phyloP scores from a whole-genome alignment of 2,329 filamentous ascomycete genomes.

The Verticillium nubilum region DNA sequence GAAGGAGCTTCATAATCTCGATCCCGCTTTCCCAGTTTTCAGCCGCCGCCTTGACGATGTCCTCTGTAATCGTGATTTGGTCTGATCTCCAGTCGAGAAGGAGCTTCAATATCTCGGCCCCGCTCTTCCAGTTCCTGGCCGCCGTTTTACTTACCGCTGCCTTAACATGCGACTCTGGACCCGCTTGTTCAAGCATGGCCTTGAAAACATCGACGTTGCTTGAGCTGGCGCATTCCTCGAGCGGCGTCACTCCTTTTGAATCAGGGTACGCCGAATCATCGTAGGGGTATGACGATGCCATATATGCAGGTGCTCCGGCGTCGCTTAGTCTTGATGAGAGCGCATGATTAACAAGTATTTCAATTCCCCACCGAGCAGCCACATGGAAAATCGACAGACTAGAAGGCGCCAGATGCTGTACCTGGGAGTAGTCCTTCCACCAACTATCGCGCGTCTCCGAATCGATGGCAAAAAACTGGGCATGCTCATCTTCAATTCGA shows the following conservation, averaged over 20 bases:
- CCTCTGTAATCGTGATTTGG: neutral
- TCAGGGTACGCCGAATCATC: neutral
- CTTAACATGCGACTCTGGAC: too few species aligned
- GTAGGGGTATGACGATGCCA: neutral
- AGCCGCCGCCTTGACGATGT: too few species aligned
- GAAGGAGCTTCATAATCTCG: too few species aligned
- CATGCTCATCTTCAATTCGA: neutral
- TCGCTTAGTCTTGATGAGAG: neutral
- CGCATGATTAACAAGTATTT: neutral
- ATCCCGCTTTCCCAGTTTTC: too few species aligned
- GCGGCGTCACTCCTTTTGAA: neutral
- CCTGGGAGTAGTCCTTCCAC: neutral
- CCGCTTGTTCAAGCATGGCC: too few species aligned
- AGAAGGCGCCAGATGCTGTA: neutral
- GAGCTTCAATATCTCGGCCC: too few species aligned
- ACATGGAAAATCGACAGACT: neutral
- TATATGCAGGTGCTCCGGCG: neutral
- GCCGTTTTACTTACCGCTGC: too few species aligned
- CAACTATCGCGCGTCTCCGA: neutral
- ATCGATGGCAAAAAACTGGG: neutral
- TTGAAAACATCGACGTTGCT: too few species aligned
- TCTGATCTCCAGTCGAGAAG: neutral
- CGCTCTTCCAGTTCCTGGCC: too few species aligned
- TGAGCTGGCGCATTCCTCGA: neutral
- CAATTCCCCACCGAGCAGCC: neutral